These are phyloP conservation scores for Chimonanthus salicifolius DNA, from an alignment of 164 flowering plant genomes.

Conservation along the genomic window DNA sequence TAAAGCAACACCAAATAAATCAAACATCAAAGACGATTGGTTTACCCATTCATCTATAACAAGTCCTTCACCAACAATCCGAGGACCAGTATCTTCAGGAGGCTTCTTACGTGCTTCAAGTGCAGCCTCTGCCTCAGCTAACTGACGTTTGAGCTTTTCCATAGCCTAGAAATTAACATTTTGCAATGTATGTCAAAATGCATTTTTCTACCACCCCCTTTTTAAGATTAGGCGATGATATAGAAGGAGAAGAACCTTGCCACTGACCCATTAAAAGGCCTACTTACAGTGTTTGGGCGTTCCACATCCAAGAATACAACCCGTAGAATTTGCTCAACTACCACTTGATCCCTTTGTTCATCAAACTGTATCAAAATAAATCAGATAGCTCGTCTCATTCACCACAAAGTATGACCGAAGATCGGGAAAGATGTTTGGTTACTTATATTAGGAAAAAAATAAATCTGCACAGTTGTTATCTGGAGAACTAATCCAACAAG, in stretches of 20 bases:
- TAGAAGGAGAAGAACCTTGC: neutral
- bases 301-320: conserved; percentile 75
- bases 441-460: no score
- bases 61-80: conserved; percentile 85
- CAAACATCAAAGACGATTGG: neutral
- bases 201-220: neutral
- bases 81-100: conserved; percentile 67
- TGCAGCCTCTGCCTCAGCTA: conserved; percentile 94
- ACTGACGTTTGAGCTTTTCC: conserved; percentile 76
- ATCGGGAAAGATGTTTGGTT: no score
- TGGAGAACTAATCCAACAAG: no score
- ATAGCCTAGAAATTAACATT: conserved; percentile 39
- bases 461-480: no score
- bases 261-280: neutral
- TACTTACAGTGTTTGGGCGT: conserved; percentile 68
- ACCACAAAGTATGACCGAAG: neutral
- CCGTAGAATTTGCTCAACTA: conserved; percentile 66
- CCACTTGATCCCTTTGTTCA: conserved; percentile 84
- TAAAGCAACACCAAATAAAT: neutral
- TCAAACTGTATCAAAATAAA: conserved; percentile 60
- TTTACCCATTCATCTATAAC: conserved; percentile 91
- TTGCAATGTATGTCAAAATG: neutral
- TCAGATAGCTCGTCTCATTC: neutral
- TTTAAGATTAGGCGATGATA: neutral
- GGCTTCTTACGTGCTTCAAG: conserved; percentile 81